Conservation (phyloP, 345 rosid species). For the Hibiscus mutabilis region DNA sequence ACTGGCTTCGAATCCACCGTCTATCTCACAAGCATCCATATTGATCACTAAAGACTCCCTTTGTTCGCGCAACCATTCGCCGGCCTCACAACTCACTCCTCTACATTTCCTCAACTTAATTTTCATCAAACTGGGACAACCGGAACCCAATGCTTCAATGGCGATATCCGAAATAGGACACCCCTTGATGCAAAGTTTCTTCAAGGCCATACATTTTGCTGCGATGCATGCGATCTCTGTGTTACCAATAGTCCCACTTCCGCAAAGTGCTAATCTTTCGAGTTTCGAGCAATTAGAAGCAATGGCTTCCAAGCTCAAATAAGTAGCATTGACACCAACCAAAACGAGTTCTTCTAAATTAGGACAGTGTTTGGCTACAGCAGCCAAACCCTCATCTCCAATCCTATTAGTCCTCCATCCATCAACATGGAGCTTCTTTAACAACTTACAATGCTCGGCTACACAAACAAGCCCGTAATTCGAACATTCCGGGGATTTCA, state of each 20-base stretch:
- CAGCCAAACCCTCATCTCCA: slow-evolving; percentile 75
- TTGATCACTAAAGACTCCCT: slow-evolving; percentile 51
- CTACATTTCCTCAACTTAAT: slow-evolving; percentile 78
- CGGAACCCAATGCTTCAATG: slow-evolving; percentile 59
- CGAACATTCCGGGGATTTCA: slow-evolving; percentile 69
- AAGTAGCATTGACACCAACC: slow-evolving; percentile 67
- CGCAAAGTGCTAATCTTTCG: slow-evolving; percentile 74
- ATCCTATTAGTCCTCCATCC: slow-evolving; percentile 84
- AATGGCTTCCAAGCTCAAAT: slow-evolving; percentile 38
- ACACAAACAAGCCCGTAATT: slow-evolving; percentile 54
- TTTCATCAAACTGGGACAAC: slow-evolving; percentile 75
- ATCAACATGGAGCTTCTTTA: slow-evolving; percentile 84
- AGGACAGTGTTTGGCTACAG: slow-evolving; percentile 56
- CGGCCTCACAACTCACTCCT: slow-evolving; percentile 48
- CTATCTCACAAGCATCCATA: slow-evolving; percentile 47
- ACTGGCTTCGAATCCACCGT: slow-evolving; percentile 28
- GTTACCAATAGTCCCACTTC: slow-evolving; percentile 62
- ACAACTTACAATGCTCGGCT: slow-evolving; percentile 56
- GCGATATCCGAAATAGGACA: slow-evolving; percentile 60
- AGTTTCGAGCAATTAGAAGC: slow-evolving; percentile 57
- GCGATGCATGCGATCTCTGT: slow-evolving; percentile 62
- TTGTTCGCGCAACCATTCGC: slow-evolving; percentile 45
- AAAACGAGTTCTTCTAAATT: slow-evolving; percentile 74
- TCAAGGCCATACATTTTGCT: slow-evolving; percentile 52
- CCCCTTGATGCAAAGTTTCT: slow-evolving; percentile 76